Evolutionary conservation across 352 stramenopile genomes (phyloP).

Genomic region (Phytophthora lateralis): DNA sequence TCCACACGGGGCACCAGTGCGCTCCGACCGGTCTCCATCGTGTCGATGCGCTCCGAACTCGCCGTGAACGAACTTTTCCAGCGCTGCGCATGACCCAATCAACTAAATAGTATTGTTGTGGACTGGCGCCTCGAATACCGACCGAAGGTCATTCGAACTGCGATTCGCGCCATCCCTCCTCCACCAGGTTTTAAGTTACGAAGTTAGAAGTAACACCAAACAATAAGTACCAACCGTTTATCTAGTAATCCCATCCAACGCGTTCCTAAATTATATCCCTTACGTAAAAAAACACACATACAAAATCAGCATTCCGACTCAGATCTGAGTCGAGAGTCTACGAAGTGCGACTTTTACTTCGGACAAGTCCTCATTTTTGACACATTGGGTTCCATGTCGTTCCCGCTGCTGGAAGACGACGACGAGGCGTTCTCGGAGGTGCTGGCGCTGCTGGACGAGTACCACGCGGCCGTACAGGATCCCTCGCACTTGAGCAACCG

Average conservation of each 20-base stretch:
- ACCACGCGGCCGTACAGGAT: slow-evolving; percentile 15
- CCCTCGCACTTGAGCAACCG: neutral
- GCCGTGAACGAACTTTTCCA: slow-evolving; percentile 33
- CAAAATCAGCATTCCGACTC: no score
- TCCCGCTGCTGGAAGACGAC: slow-evolving; percentile 36
- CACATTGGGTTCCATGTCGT: slow-evolving; percentile 25
- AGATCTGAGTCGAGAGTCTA: no score
- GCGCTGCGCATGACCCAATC: slow-evolving; percentile 28
- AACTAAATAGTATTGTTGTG: slow-evolving; percentile 19
- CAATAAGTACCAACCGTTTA: neutral
- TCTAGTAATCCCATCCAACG: no score
- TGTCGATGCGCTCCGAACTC: slow-evolving; percentile 25
- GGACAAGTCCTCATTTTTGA: slow-evolving; percentile 9
- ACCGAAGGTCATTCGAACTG: slow-evolving; percentile 19
- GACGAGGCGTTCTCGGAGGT: slow-evolving; percentile 38
- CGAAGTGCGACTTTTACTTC: slow-evolving; percentile 6
- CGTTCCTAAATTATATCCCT: no score
- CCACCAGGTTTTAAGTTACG: slow-evolving; percentile 14
- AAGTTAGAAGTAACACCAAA: slow-evolving; percentile 26
- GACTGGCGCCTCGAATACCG: slow-evolving; percentile 21
- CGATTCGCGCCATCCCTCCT: neutral
- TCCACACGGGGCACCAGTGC: slow-evolving; percentile 15
- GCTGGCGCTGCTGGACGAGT: slow-evolving; percentile 40
- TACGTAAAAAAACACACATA: no score
- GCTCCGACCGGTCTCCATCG: slow-evolving; percentile 15